Evolutionary conservation across 306 rosid species (phyloP).

Genomic region (Castanea mollissima): DNA sequence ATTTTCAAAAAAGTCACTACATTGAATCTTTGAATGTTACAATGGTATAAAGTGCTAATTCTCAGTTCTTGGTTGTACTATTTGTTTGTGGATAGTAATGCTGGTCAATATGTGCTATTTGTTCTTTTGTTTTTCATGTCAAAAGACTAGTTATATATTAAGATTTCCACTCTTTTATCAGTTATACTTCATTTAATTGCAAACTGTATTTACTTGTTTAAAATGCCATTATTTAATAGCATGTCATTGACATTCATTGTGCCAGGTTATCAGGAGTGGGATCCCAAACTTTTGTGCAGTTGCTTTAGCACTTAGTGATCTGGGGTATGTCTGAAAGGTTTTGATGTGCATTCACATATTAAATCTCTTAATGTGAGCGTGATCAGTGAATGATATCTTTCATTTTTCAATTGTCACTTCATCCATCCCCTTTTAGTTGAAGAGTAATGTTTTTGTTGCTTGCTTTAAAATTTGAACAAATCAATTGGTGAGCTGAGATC

Average conservation of each 20-base stretch:
- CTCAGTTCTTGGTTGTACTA: neutral
- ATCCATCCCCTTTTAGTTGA: neutral
- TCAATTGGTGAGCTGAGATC: neutral
- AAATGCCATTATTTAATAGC: constrained; percentile 3
- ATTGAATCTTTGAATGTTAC: neutral
- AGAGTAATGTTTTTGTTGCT: neutral
- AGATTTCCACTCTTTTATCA: neutral
- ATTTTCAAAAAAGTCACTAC: neutral
- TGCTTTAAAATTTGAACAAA: neutral
- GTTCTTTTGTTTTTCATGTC: neutral
- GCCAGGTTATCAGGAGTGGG: constrained; percentile 92
- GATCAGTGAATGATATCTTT: neutral
- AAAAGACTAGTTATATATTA: neutral
- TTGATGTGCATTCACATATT: neutral
- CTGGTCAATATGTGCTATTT: neutral
- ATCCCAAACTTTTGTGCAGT: constrained; percentile 91
- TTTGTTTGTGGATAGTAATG: neutral
- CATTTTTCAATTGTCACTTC: neutral
- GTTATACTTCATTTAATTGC: neutral
- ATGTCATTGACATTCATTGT: constrained; percentile 24
- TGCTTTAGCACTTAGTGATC: constrained; percentile 81
- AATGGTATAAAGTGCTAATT: neutral
- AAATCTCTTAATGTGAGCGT: constrained; percentile 1
- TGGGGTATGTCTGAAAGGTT: constrained; percentile 64
- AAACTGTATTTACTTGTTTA: neutral